These are phyloP conservation scores for Eustoma russellianum DNA, from an alignment of 257 asterid species.

Conservation along the genomic window DNA sequence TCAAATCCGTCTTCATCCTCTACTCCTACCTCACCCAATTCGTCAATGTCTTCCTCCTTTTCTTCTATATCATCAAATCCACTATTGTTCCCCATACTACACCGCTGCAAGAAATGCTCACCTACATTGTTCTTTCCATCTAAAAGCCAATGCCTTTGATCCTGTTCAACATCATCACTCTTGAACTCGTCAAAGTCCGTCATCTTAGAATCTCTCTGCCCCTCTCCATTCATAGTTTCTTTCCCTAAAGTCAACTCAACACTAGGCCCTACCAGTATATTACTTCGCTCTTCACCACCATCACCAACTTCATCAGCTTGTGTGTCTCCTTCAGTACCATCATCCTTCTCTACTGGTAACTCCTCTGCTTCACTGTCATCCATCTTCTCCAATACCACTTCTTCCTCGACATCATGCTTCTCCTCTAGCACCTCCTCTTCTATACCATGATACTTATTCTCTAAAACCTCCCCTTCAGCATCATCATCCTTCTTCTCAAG, in stretches of 20 bases:
- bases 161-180: slow-evolving; percentile 28
- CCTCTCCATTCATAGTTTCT: slow-evolving; percentile 34
- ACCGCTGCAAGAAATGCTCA: slow-evolving; percentile 44
- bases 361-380: not conserved
- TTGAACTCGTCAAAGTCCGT: slow-evolving; percentile 37
- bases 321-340: slow-evolving; percentile 4
- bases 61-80: slow-evolving; percentile 18
- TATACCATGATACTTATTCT: slow-evolving; percentile 16
- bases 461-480: slow-evolving; percentile 9
- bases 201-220: slow-evolving; percentile 27
- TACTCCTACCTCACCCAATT: slow-evolving; percentile 28
- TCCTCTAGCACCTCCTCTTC: slow-evolving; percentile 1
- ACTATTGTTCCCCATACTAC: slow-evolving; percentile 25
- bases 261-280: slow-evolving; percentile 34
- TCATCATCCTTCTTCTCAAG: not conserved
- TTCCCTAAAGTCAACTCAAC: slow-evolving; percentile 71
- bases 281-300: slow-evolving; percentile 12
- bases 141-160: slow-evolving; percentile 45
- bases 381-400: not conserved
- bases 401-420: slow-evolving; percentile 3
- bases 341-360: not conserved
- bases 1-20: slow-evolving; percentile 33
- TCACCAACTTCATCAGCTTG: slow-evolving; percentile 6
- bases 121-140: slow-evolving; percentile 30
- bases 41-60: slow-evolving; percentile 20